Base-by-base conservation (phyloP, 2,329 filamentous ascomycete genomes). In the Trichoderma arundinaceum region DNA sequence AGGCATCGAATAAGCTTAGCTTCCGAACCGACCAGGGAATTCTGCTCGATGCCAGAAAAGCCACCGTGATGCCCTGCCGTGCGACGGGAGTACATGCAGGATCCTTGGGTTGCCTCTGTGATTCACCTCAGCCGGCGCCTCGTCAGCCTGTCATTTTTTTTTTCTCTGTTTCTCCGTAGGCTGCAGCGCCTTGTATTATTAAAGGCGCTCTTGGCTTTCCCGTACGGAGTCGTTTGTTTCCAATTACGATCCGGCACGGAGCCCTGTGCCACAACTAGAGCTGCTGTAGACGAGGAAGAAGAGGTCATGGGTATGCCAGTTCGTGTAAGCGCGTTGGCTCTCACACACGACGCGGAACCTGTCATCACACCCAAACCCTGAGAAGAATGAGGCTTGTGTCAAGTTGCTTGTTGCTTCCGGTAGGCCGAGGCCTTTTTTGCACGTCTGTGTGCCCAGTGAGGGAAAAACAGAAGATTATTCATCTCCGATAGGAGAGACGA, bases 81-180 rank as follows among this genome's bases (percentile, higher is more conserved):
- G 57, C 43, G 32, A 46, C 56, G 53, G 46, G 19, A 56, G 38
- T 43, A 15, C 32, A 12, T 44, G 4, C 22, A 28, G 49, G 19
- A 43, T 38, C n/a, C 38, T 44, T 51, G n/a, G 59, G 22, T 28
- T 17, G 28, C 35, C 35, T 39, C 13, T 38, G 60, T 44, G 49
- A 63, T 63, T 63, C 48, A 63, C 49, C 22, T 54, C 60, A 63
- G 60, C 60, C 59, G n/a, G 52, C 46, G 44, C 52, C 44, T 58
- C 35, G 54, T 39, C 51, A 58, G 51, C 48, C 41, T 59, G 51
- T 58, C 44, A 22, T 57, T 52, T 58, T 15, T 33, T n/a, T 4
- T 33, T 33, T 12, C 22, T 3, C 4, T n/a, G n/a, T 28, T 28
- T 28, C 22, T 28, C 35, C 10, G 12, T 17, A 65, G 46, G 22